Base-by-base conservation (phyloP, 1,284 basidiomycete genomes). In the Cystobasidium slooffiae region DNA sequence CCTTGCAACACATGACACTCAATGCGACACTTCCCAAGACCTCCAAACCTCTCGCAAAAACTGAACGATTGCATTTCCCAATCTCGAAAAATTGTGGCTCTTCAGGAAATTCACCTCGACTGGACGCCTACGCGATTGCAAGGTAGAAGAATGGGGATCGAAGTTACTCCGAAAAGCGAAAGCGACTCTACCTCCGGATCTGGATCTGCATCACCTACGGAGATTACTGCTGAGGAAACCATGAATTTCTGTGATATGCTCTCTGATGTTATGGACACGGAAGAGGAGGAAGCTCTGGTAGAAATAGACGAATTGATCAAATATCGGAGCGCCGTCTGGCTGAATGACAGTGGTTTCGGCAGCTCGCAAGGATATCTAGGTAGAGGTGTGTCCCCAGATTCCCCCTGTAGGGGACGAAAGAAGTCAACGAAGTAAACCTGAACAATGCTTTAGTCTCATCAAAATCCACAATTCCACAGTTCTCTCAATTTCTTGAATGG, bases 281-380 rank as follows among this genome's bases (percentile, higher is more conserved):
- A 51, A 37, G 62, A 64, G 43, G 44, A 64, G 20, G 62, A 49
- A n/a, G 3, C 20, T 5, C 7, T 51, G n/a, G n/a, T 12, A 16
- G 56, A 58, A 18, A 41, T 55, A 4, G 62, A 64, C 7, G 62
- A 64, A 16, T n/a, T 47, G 6, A 9, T 64, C 9, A n/a, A 16
- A n/a, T 64, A 46, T 47, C 47, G 43, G 6, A n/a, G 31, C 3
- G 62, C 8, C 12, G 14, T 14, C 20, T 39, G 37, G 7, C 18
- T 41, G 5, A 44, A 64, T 24, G 62, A 64, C 20, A 64, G 62
- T 64, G 62, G 62, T 6, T 39, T 64, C 3, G 62, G 43, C 5
- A 39, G 10, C 9, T 64, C 62, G 7, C 56, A 58, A 41, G 56
- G 37, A 22, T 41, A 31, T 2, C 5, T 22, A 3, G 22, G 43